Evolutionary conservation across 2,329 filamentous ascomycete species (phyloP), one percentile per base, ranked within the genome.

Genomic region (Botryotinia convoluta): DNA sequence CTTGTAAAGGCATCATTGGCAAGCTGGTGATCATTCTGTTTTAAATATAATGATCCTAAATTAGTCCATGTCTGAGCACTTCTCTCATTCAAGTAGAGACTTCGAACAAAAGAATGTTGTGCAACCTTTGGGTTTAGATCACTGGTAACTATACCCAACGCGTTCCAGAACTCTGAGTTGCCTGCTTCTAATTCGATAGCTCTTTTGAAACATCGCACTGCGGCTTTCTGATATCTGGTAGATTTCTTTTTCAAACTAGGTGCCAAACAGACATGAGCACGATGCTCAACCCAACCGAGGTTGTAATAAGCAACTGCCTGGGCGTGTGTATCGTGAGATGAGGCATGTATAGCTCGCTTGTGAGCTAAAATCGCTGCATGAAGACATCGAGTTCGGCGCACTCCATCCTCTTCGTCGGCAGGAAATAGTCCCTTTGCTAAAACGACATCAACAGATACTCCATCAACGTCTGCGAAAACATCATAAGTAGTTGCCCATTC

Each of bases 271-370:
- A 86, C 84, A 79, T 97, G 93, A 0, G 94, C 93, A 62, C 92
- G 89, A 80, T 96, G 90, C 81, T 99, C 96, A 1, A 93, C 93
- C 93, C 95, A 98, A 60, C 96, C 96, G 29, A 99, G 85, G 79
- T 99, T 99, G 83, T 97, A 99, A 87, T 95, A 96, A 0, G 95
- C 93, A n/a, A 98, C 93, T 1, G 96, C 93, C 82, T 97, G 95
- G 5, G 95, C 95, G 81, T 98, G 93, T 12, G 89, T 81, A 79
- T 99, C 95, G 74, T 90, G 85, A 0, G 90, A 84, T 26, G 91
- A 92, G 57, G 90, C 88, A 77, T 92, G 84, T 22, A 98, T 90
- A 12, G 94, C 94, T 76, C 93, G 89, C 81, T 98, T 99, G 81
- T 97, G 93, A 9, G 93, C 92, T 29, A 98, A 84, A 42, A 98